Evolutionary conservation across 305 asterid genomes (phyloP).

Genomic region (Plantago coronopus): DNA sequence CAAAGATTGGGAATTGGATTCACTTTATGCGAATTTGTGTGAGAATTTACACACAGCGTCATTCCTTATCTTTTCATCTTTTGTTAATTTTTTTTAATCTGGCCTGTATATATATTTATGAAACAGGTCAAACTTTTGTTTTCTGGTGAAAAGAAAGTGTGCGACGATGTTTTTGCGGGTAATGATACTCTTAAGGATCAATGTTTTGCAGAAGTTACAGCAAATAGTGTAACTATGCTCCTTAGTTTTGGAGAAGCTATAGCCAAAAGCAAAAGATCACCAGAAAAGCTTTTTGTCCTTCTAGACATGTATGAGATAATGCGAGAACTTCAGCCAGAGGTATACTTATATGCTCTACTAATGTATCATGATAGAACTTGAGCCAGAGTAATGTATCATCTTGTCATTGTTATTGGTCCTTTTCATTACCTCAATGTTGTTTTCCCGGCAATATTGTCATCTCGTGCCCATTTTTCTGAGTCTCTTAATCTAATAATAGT

Average conservation of each 20-base stretch:
- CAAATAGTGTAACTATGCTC: conserved; percentile 59
- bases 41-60: conserved; percentile 26
- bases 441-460: no score
- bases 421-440: no score
- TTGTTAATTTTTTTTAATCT: conserved; percentile 16
- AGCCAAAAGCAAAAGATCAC: conserved; percentile 91
- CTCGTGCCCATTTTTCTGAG: no score
- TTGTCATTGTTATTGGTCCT: no score
- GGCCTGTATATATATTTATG: conserved; percentile 11
- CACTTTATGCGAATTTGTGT: conserved; percentile 84
- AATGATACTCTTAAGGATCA: conserved; percentile 69
- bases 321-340: conserved; percentile 94
- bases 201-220: conserved; percentile 76
- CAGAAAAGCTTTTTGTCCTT: conserved; percentile 92
- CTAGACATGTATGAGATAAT: conserved; percentile 95
- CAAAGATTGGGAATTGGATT: conserved; percentile 93
- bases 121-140: conserved; percentile 81
- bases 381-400: no score
- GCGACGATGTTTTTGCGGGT: conserved; percentile 67
- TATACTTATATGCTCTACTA: conserved; percentile 23
- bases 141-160: conserved; percentile 78
- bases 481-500: no score
- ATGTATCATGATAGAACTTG: no score
- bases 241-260: conserved; percentile 95
- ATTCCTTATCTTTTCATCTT: conserved; percentile 3